Base-by-base conservation (phyloP, 805 yeast species). In the Lachancea fermentati region DNA sequence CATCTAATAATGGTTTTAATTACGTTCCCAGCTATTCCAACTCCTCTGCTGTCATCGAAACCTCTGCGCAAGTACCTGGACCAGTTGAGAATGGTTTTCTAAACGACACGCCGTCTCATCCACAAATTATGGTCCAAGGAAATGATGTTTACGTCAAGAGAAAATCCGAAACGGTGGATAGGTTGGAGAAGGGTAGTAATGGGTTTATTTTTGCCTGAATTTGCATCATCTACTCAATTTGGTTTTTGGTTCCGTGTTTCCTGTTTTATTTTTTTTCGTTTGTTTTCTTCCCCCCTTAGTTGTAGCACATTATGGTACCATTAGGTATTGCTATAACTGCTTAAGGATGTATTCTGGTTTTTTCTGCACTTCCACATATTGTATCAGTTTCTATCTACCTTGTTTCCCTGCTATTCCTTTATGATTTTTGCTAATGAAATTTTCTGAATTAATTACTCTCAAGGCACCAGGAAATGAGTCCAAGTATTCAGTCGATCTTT, bases 161-260 rank as follows among this genome's bases (percentile, higher is more conserved):
- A 8, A 39, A 33, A 19, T 36, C 41, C 13, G 49, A 47, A 19
- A 40, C 47, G 29, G 32, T 53, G 26, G 47, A 49, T 26, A 45
- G 58, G 33, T 38, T 55, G 37, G 59, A 55, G 37, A 46, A 44
- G 34, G 58, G 52, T 5, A 55, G 59, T 36, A 55, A 53, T 29
- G 58, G 57, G 4, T 44, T 37, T 30, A 37, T 47, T 31, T 49
- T 47, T 37, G 49, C 54, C 36, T 52, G 38, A 43, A 12, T 3
- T 8, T 30, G 18, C 12, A 11, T 19, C 18, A 9, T 18, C n/a
- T 17, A n/a, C 15, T 17, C 26, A 24, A 6, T 36, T 36, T 18
- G 13, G n/a, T 30, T 24, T n/a, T 19, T 14, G 11, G 11, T 17
- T n/a, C 12, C 22, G 6, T 31, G 17, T 31, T 17, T 16, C 5